These are phyloP conservation scores for Penicillium expansum DNA, from an alignment of 2,329 filamentous ascomycete genomes.

Conservation along the genomic window DNA sequence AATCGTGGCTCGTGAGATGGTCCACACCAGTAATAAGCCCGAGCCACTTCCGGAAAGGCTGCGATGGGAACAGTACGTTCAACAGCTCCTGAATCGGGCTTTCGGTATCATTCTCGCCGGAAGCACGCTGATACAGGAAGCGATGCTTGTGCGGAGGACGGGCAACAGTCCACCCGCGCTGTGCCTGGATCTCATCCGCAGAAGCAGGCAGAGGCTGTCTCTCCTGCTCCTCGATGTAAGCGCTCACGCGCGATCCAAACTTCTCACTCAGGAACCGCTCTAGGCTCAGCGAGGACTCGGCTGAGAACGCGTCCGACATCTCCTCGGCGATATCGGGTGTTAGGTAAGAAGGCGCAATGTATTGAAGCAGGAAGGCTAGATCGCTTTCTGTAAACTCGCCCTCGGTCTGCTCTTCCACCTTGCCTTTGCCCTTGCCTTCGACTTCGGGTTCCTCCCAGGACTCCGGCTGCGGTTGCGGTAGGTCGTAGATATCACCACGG, in stretches of 20 bases:
- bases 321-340: constrained; percentile 87
- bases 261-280: constrained; percentile 74
- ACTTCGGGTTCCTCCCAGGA: constrained; percentile 41
- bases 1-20: constrained; percentile 66
- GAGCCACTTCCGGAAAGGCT: constrained; percentile 86
- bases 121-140: constrained; percentile 72
- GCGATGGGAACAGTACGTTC: constrained; percentile 77
- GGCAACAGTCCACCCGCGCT: constrained; percentile 69
- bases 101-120: constrained; percentile 31
- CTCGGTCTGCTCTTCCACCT: constrained; percentile 51
- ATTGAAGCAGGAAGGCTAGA: constrained; percentile 85
- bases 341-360: constrained; percentile 84
- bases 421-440: constrained; percentile 39
- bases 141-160: constrained; percentile 93
- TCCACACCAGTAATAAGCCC: constrained; percentile 72
- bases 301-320: constrained; percentile 73
- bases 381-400: constrained; percentile 71
- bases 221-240: constrained; percentile 68
- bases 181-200: constrained; percentile 57
- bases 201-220: constrained; percentile 42
- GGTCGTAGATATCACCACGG: constrained; percentile 84
- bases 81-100: constrained; percentile 71
- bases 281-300: constrained; percentile 80
- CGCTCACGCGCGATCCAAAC: constrained; percentile 69
- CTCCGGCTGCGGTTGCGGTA: constrained; percentile 62